A percentile compares a stretch with the other conserved stretches of the same genome.
Conservation (phyloP, 495 filamentous ascomycete genomes). For the Barbatosphaeria neglecta region DNA sequence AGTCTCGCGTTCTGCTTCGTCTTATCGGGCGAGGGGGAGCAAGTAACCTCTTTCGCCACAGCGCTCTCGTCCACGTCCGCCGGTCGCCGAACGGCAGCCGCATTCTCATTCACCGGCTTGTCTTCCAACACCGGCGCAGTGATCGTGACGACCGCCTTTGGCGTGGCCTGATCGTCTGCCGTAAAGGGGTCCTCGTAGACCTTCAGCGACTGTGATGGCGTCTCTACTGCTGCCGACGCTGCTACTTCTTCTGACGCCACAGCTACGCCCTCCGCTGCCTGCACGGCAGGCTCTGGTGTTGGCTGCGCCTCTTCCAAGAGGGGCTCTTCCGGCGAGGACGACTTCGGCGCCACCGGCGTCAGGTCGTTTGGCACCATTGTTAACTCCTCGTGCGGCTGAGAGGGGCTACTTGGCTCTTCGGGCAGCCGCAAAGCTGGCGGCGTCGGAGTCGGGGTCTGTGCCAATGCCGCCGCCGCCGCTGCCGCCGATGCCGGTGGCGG, state of each 20-base stretch:
- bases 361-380: constrained; percentile 40
- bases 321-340: constrained; percentile 6
- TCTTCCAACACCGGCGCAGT: constrained; percentile 38
- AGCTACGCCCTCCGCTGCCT: constrained; percentile 5
- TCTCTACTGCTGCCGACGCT: constrained; percentile 5
- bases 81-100: constrained; percentile 21
- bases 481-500: too few relatives aligned
- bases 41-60: constrained; percentile 3
- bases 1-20: constrained; percentile 42
- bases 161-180: constrained; percentile 27
- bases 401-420: constrained; percentile 13
- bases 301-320: too few relatives aligned
- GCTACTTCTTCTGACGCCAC: too few relatives aligned
- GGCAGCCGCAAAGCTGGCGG: constrained; percentile 8
- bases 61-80: constrained; percentile 8
- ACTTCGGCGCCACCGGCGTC: constrained; percentile 7
- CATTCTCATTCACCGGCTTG: constrained; percentile 41
- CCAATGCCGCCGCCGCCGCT: too few relatives aligned
- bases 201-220: constrained; percentile 30
- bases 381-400: constrained; percentile 36
- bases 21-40: constrained; percentile 36
- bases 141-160: constrained; percentile 23
- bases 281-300: constrained; percentile 5
- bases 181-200: constrained; percentile 53
- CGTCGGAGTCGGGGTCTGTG: too few relatives aligned